These are phyloP conservation scores for Fraxinus sp. DNA, from an alignment of 305 asterid genomes.

Conservation along the genomic window DNA sequence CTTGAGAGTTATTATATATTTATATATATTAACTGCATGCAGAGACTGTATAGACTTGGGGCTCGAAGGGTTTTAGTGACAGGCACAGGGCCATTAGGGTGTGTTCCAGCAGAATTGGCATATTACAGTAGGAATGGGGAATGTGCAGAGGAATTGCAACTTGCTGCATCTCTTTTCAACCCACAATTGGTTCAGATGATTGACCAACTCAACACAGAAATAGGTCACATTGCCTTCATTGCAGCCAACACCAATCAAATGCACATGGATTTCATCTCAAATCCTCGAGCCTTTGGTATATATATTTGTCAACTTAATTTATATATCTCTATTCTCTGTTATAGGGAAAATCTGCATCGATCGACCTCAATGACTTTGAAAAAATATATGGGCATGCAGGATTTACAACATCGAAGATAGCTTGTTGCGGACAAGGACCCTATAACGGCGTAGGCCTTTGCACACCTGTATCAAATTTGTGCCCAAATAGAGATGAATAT, in stretches of 20 bases:
- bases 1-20: neutral
- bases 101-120: conserved; percentile 49
- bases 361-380: neutral
- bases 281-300: conserved; percentile 38
- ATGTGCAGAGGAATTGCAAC: conserved; percentile 34
- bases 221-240: conserved; percentile 31
- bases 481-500: conserved; percentile 23
- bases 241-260: conserved; percentile 34
- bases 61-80: conserved; percentile 41
- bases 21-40: neutral
- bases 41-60: conserved; percentile 40
- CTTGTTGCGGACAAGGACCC: conserved; percentile 40
- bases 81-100: conserved; percentile 56
- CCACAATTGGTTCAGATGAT: conserved; percentile 36
- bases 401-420: conserved; percentile 28
- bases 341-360: neutral
- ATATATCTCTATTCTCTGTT: too few relatives aligned
- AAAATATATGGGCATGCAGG: conserved; percentile 11
- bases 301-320: neutral
- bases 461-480: conserved; percentile 29
- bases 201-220: conserved; percentile 23
- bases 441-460: conserved; percentile 35
- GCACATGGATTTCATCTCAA: conserved; percentile 36
- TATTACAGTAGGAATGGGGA: conserved; percentile 33
- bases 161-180: conserved; percentile 37